phyloP scores from a whole-genome alignment of 805 yeast species.

The Brettanomyces anomalus region DNA sequence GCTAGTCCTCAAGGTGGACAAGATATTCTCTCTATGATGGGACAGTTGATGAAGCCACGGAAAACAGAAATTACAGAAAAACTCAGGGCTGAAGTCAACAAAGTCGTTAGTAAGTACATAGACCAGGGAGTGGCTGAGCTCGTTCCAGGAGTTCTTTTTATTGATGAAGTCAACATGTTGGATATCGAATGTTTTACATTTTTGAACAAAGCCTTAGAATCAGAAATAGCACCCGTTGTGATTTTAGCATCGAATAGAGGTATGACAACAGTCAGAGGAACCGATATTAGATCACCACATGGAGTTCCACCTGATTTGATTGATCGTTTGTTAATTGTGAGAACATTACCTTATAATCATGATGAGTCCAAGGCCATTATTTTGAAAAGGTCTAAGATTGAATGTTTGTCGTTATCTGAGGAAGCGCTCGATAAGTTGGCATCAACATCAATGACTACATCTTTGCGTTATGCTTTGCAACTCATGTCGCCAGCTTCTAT shows the following conservation, averaged over 20 bases:
- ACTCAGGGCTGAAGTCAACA: slow-evolving; percentile 92
- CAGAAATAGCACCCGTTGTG: slow-evolving; percentile 93
- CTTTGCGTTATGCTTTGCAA: slow-evolving; percentile 88
- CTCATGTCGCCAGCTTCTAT: slow-evolving; percentile 85
- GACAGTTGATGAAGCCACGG: slow-evolving; percentile 90
- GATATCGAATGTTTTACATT: slow-evolving; percentile 96
- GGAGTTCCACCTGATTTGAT: slow-evolving; percentile 94
- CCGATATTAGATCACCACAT: slow-evolving; percentile 84
- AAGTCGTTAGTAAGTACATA: slow-evolving; percentile 96
- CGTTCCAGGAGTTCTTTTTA: slow-evolving; percentile 94
- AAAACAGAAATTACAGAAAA: slow-evolving; percentile 96
- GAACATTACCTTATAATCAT: slow-evolving; percentile 67
- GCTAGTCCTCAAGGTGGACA: slow-evolving; percentile 96
- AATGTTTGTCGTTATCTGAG: slow-evolving; percentile 72
- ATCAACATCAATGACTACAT: slow-evolving; percentile 82
- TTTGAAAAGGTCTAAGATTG: slow-evolving; percentile 86
- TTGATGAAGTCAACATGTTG: slow-evolving; percentile 97
- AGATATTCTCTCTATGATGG: slow-evolving; percentile 96
- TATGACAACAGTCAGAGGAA: slow-evolving; percentile 85
- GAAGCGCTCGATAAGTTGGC: slow-evolving; percentile 86
- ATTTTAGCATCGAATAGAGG: slow-evolving; percentile 99
- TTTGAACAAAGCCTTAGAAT: slow-evolving; percentile 92
- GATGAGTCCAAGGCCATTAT: slow-evolving; percentile 84
- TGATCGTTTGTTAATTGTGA: slow-evolving; percentile 88
- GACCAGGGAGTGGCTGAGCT: slow-evolving; percentile 99